Base-by-base conservation (phyloP, 139 green algal species). In the Zygnema cylindricum region DNA sequence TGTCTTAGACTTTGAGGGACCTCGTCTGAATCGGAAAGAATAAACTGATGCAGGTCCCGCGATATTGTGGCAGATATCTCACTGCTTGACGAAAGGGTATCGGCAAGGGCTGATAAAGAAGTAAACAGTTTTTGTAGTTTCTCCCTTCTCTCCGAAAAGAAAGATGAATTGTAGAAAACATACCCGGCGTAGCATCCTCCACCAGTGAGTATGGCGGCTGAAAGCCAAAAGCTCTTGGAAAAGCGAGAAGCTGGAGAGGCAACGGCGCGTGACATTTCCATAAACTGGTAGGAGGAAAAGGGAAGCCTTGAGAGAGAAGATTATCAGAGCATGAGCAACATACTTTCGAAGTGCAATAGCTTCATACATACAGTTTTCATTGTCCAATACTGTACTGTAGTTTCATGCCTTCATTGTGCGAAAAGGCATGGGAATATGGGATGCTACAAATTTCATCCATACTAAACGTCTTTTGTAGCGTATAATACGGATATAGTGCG, bases 1-100 rank as follows among this genome's bases (percentile, higher is more conserved):
- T 88, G 82, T 49, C 82, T 22, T 32, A 88, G 42, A 71, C 82
- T 88, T 55, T 55, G 39, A 25, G 82, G 82, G 30, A 88, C 82
- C 39, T 88, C 82, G 42, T 86, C 82, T 32, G 41, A 54, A 30
- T 84, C 71, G 30, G 41, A 85, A 42, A 76, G 43, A 49, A 88
- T 40, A 33, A 88, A 88, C 23, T 84, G 25, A 40, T 54, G 36
- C 36, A 88, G 2, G 82, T 88, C 82, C 16, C 69, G n/a, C 23
- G 69, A 23, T 42, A 88, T 39, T 71, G 82, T 88, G 1, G 82
- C 69, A 1, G 75, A 87, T 30, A 88, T 38, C 36, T 88, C 82
- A 84, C 77, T 77, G 77, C 33, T 77, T 3, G 33, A 81, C 82
- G 7, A 55, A n/a, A 85, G 16, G 7, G 77, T 54, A 76, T 85